Base-by-base conservation (phyloP, 805 yeast genomes). In the Nakazawaea wyomingensis region DNA sequence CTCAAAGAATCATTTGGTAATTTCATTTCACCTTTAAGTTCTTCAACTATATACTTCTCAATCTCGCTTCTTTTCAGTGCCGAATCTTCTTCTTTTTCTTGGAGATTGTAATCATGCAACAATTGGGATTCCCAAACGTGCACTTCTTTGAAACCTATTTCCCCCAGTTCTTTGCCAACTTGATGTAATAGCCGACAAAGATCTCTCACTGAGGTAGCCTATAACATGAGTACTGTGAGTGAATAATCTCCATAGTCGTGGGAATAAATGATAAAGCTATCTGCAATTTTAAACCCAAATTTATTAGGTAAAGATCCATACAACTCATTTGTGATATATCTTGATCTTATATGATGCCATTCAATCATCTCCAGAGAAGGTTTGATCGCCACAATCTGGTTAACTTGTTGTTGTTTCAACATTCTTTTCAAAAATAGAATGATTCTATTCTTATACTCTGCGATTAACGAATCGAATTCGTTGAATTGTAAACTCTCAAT, bases 271-370 rank as follows among this genome's bases (percentile, higher is more conserved):
- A 51, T 30, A 0, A 50, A 52, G 2, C 56, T 50, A 36, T 57
- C 55, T 3, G 46, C 46, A 17, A 54, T 45, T 39, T 41, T 27
- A 21, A 36, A 36, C 2, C 40, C 41, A 29, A 37, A 42, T n/a
- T 31, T 42, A 2, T 32, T 37, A 10, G 45, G 33, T 1, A 33
- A 36, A 18, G 42, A 34, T 3, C 41, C 45, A 14, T 29, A 30
- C 9, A 50, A 16, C 11, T 37, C 32, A 1, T 24, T 10, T 4
- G 47, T 47, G 16, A 51, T 39, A 22, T 57, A 43, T 2, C 49
- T 53, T 19, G 66, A 57, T 39, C 71, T 57, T 22, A 62, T 62
- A 44, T 65, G 63, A 49, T 68, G 71, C 78, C 78, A 74, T 28
- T 65, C 63, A 43, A 55, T 66, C 20, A 56, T 60, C 35, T 61